Base-by-base conservation (phyloP, 1,139 yeast species). In the Scheffersomyces stambukii region DNA sequence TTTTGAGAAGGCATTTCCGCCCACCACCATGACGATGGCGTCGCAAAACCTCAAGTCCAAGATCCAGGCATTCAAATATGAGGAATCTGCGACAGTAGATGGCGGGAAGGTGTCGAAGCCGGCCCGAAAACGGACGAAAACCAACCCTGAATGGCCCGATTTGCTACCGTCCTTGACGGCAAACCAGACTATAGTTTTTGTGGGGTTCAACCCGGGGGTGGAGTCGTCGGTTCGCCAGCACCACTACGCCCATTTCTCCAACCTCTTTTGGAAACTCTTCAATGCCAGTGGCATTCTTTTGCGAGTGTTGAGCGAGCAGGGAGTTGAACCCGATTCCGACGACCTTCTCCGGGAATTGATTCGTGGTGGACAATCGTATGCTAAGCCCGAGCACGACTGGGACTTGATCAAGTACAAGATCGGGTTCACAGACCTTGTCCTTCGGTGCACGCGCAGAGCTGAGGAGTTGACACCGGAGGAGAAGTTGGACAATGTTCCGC, bases 131-230 rank as follows among this genome's bases (percentile, higher is more conserved):
- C 17, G 5, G 24, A 21, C 8, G 9, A 8, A 11, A 10, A 22
- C 11, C n/a, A 24, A 16, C 5, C 8, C 13, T n/a, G 19, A 9
- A 22, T 21, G 20, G 16, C 42, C 37, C 16, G 68, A 63, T 28
- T 45, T 70, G 30, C 56, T 41, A 23, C 78, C 61, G 13, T 59
- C 56, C 48, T 57, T 48, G 30, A 57, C 32, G 37, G 57, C 24
- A 21, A 43, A 42, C 44, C 58, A 39, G 45, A 52, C 33, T 39
- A 62, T 81, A 3, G 60, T 82, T 3, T 81, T 82, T 42, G 66
- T 82, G 2, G 94, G 94, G 1, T 81, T 68, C 57, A 82, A 82
- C 42, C 94, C 94, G 0, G 86, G 91, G 2, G 54, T 77, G 3
- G 69, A 68, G 44, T 79, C 91, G 0, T 75, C 86, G 1, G 44